These are phyloP conservation scores for Mortierella sp. DNA, from an alignment of 371 early-diverging fungal genomes.

Conservation along the genomic window DNA sequence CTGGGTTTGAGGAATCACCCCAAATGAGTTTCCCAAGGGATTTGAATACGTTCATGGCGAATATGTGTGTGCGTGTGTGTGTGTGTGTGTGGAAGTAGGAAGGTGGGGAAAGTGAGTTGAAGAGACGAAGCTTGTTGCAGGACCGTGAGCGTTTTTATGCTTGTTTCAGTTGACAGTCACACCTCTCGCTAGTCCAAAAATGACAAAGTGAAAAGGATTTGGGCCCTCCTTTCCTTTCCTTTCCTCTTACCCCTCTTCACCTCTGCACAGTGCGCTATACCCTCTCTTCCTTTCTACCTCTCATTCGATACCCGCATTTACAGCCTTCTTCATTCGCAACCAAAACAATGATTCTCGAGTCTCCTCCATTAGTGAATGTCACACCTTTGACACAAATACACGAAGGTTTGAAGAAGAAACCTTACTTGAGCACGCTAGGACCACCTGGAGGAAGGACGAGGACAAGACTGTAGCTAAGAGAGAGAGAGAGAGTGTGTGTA, in stretches of 20 bases:
- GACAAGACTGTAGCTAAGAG: no score
- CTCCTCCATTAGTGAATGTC: slow-evolving; percentile 52
- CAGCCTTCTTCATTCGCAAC: neutral
- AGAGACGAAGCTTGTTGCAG: neutral
- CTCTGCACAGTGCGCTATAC: neutral
- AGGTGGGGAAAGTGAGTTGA: neutral
- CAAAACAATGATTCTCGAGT: slow-evolving; percentile 39
- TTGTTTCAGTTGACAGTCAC: slow-evolving; percentile 17
- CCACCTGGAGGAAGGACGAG: neutral
- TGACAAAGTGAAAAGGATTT: neutral
- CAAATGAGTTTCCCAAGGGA: slow-evolving; percentile 71
- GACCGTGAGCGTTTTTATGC: neutral
- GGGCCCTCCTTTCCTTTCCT: neutral
- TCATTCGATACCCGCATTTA: neutral
- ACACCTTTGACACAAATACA: slow-evolving; percentile 46
- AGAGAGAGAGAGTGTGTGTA: neutral
- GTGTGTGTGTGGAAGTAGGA: neutral
- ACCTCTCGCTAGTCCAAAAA: no score
- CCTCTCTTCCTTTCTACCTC: neutral
- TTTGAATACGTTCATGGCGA: slow-evolving; percentile 61
- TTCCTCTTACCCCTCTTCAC: neutral
- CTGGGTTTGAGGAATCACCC: slow-evolving; percentile 61
- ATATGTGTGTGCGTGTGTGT: neutral
- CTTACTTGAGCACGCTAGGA: neutral
- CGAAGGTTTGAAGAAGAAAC: slow-evolving; percentile 34